Evolutionary conservation across 2,329 filamentous ascomycete species (phyloP), one percentile per base, ranked within the genome.

Genomic region (Elsinoe fawcettii): DNA sequence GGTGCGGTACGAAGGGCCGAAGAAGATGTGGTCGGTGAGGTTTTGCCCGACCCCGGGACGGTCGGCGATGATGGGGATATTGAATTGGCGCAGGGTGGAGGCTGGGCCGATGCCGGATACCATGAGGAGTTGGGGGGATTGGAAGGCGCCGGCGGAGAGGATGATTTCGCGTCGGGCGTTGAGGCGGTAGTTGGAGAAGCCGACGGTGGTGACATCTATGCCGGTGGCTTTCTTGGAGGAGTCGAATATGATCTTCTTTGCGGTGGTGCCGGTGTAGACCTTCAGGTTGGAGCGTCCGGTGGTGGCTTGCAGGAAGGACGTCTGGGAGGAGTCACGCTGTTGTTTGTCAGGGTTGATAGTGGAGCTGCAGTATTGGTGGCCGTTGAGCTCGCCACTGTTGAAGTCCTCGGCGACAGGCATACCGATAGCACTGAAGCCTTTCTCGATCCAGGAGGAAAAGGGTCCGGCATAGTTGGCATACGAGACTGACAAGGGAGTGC

Each of bases 51-150:
- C 74, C n/a, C 39, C 39, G 12, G 70, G 70, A 1, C 66, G 62
- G 32, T 71, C 74, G 14, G 68, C 63, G 9, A 77, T 63, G 32
- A 73, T 20, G 6, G 69, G 60, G 32, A 79, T 73, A 1, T 73
- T 71, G 3, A 71, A 72, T 1, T 66, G 64, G n/a, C 69, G 61
- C 5, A 79, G 69, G 3, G 77, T 43, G 9, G 18, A 43, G 20
- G 46, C 27, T 8, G 54, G 69, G 1, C 82, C 82, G 25, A 85
- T 74, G 0, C 82, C 82, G 0, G 80, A 83, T 1, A 83, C 70
- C 60, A 85, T 81, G 12, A 79, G 74, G 18, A 81, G 68, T 65
- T 77, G 78, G 2, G 76, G 83, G n/a, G 79, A 80, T 63, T 76
- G 75, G 30, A 79, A 69, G 16, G 73, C 75, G 0, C 83, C 83